Conservation (phyloP, 2,329 filamentous ascomycete species). For the Sporothrix pallida region DNA sequence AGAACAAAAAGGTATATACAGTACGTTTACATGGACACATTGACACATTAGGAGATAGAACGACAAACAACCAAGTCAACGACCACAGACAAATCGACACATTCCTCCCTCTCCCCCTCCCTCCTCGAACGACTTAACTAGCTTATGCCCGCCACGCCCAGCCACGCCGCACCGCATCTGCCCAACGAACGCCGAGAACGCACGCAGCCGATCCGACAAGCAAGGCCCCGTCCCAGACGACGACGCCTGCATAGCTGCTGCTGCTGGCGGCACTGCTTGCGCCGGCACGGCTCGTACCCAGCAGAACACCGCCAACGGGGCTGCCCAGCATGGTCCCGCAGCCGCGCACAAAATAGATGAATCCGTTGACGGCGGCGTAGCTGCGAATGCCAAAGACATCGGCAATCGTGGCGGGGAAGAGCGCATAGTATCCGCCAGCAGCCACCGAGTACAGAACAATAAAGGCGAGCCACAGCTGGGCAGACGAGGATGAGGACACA, state of each 20-base stretch:
- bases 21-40: neutral
- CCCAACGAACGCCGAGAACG: constrained; percentile 51
- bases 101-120: neutral
- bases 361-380: constrained; percentile 55
- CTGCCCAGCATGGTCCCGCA: constrained; percentile 53
- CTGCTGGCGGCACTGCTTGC: constrained; percentile 36
- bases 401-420: constrained; percentile 55
- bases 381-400: constrained; percentile 56
- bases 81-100: neutral
- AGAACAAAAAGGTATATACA: neutral
- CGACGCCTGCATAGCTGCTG: constrained; percentile 46
- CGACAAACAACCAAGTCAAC: neutral
- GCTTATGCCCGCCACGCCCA: constrained; percentile 37
- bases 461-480: constrained; percentile 41
- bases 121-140: neutral
- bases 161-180: constrained; percentile 38
- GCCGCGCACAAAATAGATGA: constrained; percentile 53
- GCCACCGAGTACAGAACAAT: constrained; percentile 52
- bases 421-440: constrained; percentile 52
- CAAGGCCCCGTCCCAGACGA: constrained; percentile 51
- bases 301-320: constrained; percentile 51
- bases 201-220: constrained; percentile 49
- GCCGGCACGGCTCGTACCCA: constrained; percentile 36
- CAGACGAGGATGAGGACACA: neutral
- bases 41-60: neutral